Base-by-base conservation (phyloP, 108 stramenopile genomes). In the Schizochytrium sp. region DNA sequence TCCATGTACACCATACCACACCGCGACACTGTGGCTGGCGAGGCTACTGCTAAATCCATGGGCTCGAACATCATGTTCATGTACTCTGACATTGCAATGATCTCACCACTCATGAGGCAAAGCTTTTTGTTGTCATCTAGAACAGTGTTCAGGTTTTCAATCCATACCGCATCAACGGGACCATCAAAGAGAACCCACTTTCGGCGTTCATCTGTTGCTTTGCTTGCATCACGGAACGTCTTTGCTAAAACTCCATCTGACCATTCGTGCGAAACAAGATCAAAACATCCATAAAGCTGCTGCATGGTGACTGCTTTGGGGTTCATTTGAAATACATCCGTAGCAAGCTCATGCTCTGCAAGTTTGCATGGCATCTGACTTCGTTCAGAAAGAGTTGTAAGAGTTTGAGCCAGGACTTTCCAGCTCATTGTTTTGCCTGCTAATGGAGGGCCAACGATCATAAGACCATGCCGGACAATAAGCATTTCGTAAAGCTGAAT, bases 401-500 rank as follows among this genome's bases (percentile, higher is more conserved):
- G 61, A 5, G 94, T 88, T 45, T 89, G 57, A 0, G 90, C 92
- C 13, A 94, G 90, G 3, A 94, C 90, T 58, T 93, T 44, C 83
- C 45, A 46, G 76, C 56, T 15, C 61, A 88, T 87, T 44, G 91
- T 94, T 87, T 95, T 95, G 12, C 95, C 95, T 0, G 92, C 91
- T 72, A 94, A 94, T 3, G 95, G 95, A 40, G 90, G n/a, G 17
- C 95, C 95, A 19, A 95, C 95, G 59, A 95, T 93, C 95, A 95
- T 95, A 91, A 95, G 94, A 49, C 95, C 95, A 89, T 95, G 95
- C 13, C 95, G 91, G 42, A 95, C 95, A 44, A 95, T 91, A 93
- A 95, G 94, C 95, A 95, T 95, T 87, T 95, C 95, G 93, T 95
- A 95, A 41, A 94, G 92, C 89, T 95, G 93, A n/a, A 95, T 92